These are phyloP conservation scores for Aquanectria penicillioides DNA, from an alignment of 2,329 filamentous ascomycete species.

Conservation along the genomic window DNA sequence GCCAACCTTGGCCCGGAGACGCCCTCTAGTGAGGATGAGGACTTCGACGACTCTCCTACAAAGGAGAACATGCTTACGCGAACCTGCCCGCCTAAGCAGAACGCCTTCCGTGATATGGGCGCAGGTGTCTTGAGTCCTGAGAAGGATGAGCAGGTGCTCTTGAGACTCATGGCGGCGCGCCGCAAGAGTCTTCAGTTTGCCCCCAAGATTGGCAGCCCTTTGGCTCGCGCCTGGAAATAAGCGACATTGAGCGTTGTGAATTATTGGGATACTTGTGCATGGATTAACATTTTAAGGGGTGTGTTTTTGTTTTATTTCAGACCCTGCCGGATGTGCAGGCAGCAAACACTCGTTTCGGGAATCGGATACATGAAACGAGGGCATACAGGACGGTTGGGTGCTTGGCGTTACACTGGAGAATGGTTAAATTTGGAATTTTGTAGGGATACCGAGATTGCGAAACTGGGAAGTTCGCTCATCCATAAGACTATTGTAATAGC, in stretches of 20 bases:
- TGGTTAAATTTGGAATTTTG: slow-evolving; percentile 14
- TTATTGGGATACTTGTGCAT: slow-evolving; percentile 26
- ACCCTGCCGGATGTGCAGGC: slow-evolving; percentile 23
- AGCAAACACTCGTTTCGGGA: slow-evolving; percentile 33
- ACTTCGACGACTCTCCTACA: slow-evolving; percentile 45
- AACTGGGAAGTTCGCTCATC: slow-evolving; percentile 4
- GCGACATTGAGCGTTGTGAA: slow-evolving; percentile 2
- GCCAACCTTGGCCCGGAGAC: slow-evolving; percentile 59
- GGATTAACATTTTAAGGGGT: slow-evolving; percentile 22
- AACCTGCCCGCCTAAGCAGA: slow-evolving; percentile 65
- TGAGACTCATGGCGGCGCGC: slow-evolving; percentile 75
- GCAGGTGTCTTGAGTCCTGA: slow-evolving; percentile 57
- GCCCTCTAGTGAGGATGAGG: slow-evolving; percentile 49
- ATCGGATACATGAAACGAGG: slow-evolving; percentile 33
- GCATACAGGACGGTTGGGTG: slow-evolving; percentile 32
- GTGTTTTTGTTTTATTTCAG: slow-evolving; percentile 30
- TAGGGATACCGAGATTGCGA: slow-evolving; percentile 15
- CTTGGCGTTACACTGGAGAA: slow-evolving; percentile 30
- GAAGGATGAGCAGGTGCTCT: slow-evolving; percentile 66
- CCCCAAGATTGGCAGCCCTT: slow-evolving; percentile 78
- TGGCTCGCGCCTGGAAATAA: slow-evolving; percentile 66
- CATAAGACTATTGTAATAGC: slow-evolving; percentile 20
- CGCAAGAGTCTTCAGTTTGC: slow-evolving; percentile 83
- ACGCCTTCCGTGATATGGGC: slow-evolving; percentile 51
- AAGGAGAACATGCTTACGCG: slow-evolving; percentile 56